Base-by-base conservation (phyloP, 495 filamentous ascomycete species). In the Hypoxylon trugodes region DNA sequence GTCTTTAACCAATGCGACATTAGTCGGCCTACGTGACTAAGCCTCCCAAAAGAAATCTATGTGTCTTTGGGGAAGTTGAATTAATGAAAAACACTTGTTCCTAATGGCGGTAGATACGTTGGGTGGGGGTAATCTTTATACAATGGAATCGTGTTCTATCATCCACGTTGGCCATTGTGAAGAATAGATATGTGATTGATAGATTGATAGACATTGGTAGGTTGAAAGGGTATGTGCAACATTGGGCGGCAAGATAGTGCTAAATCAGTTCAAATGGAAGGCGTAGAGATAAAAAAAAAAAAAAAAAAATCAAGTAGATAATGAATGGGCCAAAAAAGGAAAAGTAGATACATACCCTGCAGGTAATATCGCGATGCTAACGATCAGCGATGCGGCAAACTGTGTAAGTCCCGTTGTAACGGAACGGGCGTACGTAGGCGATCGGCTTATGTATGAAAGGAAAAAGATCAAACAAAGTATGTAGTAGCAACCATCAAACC, bases 291-390 rank as follows among this genome's bases (percentile, higher is more conserved):
- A 25, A 19, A 50, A 40, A 53, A 19, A n/a, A 52, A 13, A 25
- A 46, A 21, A 33, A 12, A 26, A 21, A 22, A 21, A n/a, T 38
- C 15, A 48, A 28, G 30, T n/a, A 42, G 51, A 26, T 37, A 53
- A n/a, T n/a, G n/a, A 28, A 61, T 38, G 28, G 45, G 50, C 16
- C 40, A 30, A 43, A 30, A 48, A 52, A 53, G 8, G 18, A 58
- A 46, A 61, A 38, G 19, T 16, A 22, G 16, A n/a, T 19, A 66
- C 64, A 48, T 61, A 66, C 64, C 64, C 64, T 66, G 46, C 33
- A 66, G 40, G 52, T 61, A 37, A 59, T 58, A 53, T 58, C 57
- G 64, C 57, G 64, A 61, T 57, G 52, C 57, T 37, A 55, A 36
- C 42, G 64, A 66, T 66, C 52, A 47, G 45, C 58, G 52, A 57